Evolutionary conservation across 352 stramenopile genomes (phyloP).

Genomic region (Thraustotheca clavata): DNA sequence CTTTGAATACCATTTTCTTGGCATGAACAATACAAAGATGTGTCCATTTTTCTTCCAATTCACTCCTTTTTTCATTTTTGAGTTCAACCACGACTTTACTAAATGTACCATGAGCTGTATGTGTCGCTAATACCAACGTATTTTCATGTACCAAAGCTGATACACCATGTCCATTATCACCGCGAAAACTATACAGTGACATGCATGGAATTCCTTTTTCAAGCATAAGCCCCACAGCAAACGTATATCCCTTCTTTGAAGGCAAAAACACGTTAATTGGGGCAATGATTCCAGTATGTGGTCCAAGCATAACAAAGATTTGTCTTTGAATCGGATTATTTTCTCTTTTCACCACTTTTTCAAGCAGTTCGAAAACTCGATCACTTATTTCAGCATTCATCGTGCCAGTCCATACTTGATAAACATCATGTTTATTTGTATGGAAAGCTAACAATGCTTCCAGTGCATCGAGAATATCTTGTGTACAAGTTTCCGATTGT

Average conservation of each 20-base stretch:
- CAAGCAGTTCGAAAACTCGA: not conserved
- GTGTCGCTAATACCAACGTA: constrained; percentile 46
- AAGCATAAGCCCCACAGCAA: constrained; percentile 52
- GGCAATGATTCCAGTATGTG: constrained; percentile 53
- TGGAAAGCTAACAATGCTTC: not conserved
- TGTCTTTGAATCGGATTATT: not conserved
- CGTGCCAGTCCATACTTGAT: not conserved
- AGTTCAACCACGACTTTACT: constrained; percentile 58
- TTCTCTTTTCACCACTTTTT: not conserved
- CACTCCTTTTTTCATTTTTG: constrained; percentile 26
- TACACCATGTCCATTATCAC: constrained; percentile 62
- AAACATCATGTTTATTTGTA: not conserved
- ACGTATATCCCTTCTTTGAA: constrained; percentile 70
- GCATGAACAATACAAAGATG: constrained; percentile 72
- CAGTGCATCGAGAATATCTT: not conserved
- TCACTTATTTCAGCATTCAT: not conserved
- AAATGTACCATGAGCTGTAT: constrained; percentile 32
- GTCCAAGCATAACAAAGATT: constrained; percentile 58
- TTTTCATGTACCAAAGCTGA: constrained; percentile 45
- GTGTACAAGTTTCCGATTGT: not conserved
- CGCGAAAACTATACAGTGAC: constrained; percentile 67
- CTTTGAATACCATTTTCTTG: constrained; percentile 87
- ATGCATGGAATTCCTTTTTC: constrained; percentile 25
- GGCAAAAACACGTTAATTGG: constrained; percentile 47
- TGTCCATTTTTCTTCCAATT: constrained; percentile 53